Percentiles rank a stretch among this genome's conserved stretches.
phyloP scores from a whole-genome alignment of 2,329 filamentous ascomycete genomes.

The Colletotrichum tabaci region DNA sequence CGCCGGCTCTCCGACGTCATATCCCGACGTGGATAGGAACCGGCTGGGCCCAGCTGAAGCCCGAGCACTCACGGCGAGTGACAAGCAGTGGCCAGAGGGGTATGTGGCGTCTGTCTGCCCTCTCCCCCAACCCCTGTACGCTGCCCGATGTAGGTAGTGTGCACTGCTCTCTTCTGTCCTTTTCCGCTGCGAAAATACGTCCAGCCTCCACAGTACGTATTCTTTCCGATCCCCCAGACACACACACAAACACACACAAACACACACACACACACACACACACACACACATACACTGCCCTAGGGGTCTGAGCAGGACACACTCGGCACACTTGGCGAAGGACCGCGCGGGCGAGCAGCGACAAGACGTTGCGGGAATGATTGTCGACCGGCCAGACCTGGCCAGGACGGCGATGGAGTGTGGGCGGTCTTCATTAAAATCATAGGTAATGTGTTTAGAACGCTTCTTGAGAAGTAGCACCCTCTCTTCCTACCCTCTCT shows the following conservation, averaged over 20 bases:
- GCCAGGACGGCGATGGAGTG: constrained; percentile 14
- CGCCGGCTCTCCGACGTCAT: constrained; percentile 36
- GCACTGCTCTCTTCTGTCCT: neutral
- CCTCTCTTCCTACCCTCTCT: neutral
- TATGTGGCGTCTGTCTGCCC: constrained; percentile 36
- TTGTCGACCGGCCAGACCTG: constrained; percentile 21
- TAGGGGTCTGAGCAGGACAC: neutral
- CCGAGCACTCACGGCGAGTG: constrained; percentile 8
- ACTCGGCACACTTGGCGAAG: neutral
- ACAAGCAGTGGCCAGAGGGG: constrained; percentile 30
- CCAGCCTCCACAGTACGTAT: neutral
- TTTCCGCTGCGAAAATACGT: neutral
- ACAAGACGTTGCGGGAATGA: neutral
- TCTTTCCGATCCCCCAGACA: neutral
- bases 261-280: neutral
- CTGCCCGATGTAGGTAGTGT: constrained; percentile 9
- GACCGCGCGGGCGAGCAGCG: neutral
- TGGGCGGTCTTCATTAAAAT: neutral
- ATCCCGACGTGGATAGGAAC: constrained; percentile 27
- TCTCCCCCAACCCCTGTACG: constrained; percentile 25
- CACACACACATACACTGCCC: neutral
- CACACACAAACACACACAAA: neutral
- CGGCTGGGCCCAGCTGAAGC: constrained; percentile 8
- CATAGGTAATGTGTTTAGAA: no score
- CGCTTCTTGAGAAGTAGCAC: no score